Percentiles rank a stretch among this genome's conserved stretches.
Evolutionary conservation across 371 early-diverging fungal genomes (phyloP).

Genomic region (Mucor sp.): DNA sequence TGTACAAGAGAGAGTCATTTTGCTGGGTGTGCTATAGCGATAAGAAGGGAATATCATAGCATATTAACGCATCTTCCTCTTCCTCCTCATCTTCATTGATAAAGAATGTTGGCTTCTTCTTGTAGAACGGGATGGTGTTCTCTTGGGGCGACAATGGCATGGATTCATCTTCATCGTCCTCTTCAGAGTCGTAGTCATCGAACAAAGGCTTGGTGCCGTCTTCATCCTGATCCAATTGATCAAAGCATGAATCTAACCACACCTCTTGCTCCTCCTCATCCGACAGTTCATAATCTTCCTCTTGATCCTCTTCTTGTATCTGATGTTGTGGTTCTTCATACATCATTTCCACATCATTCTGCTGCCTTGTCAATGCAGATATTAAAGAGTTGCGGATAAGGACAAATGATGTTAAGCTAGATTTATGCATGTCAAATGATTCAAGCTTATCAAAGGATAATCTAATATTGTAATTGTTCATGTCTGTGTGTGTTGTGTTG

Average conservation of each 20-base stretch:
- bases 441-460: conserved; percentile 28
- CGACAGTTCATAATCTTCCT: conserved; percentile 5
- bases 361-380: conserved; percentile 15
- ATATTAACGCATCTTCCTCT: conserved; percentile 13
- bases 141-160: conserved; percentile 26
- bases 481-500: not conserved
- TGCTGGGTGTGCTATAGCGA: not conserved
- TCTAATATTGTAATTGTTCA: conserved; percentile 18
- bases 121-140: not conserved
- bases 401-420: conserved; percentile 24
- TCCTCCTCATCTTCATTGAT: conserved; percentile 21
- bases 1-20: not conserved
- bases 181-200: conserved; percentile 11
- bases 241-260: conserved; percentile 24
- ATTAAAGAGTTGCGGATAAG: conserved; percentile 24
- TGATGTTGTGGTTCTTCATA: not conserved
- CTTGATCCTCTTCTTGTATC: conserved; percentile 5
- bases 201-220: not conserved
- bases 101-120: conserved; percentile 12
- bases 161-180: conserved; percentile 18
- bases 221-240: conserved; percentile 15
- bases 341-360: conserved; percentile 8
- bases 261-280: conserved; percentile 6
- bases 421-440: conserved; percentile 20
- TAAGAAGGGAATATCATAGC: conserved; percentile 21